Evolutionary conservation across 257 asterid genomes (phyloP), one percentile per base, ranked within the genome.

Genomic region (Mitragyna speciosa): DNA sequence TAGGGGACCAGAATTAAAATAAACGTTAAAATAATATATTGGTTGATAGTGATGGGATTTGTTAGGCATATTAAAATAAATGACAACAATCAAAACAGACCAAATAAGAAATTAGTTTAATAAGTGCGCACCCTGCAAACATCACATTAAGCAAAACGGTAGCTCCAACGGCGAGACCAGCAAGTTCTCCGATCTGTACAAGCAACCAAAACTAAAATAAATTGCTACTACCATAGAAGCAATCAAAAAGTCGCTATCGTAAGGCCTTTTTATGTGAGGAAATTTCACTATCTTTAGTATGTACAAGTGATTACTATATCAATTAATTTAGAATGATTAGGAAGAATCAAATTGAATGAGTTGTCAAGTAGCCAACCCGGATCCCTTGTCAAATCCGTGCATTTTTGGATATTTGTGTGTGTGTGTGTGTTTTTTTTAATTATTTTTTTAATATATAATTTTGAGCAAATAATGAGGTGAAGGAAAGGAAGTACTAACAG

Each of bases 121-220:
- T 31, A 7, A 31, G 45, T 56, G 83, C 88, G 24, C 80, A 94
- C 98, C 94, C 98, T 12, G 97, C 95, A 77, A 93, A 84, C 97
- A 94, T 92, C 9, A 93, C 97, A 83, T 94, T 94, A 3, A 93
- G 95, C 83, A 93, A 81, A 76, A 94, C 85, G 76, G 97, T 92
- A 75, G 98, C 89, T 82, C 98, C 98, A 85, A 94, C 89, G 1
- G 98, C 98, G 24, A 94, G 85, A n/a, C 98, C 98, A 31, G 97
- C 98, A 70, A 94, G 95, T 82, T 94, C 98, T 58, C 98, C 98
- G 54, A 94, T 94, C 98, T 94, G 82, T 81, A 86, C 66, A 71
- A 5, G 41, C 71, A 76, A 58, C n/a, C 41, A 41, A 8, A 54
- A 67, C 2, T 24, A 72, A 72, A 48, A 51, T 17, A 54, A 66